Evolutionary conservation across 2,329 filamentous ascomycete genomes (phyloP).

Genomic region (Penicillium sp.): DNA sequence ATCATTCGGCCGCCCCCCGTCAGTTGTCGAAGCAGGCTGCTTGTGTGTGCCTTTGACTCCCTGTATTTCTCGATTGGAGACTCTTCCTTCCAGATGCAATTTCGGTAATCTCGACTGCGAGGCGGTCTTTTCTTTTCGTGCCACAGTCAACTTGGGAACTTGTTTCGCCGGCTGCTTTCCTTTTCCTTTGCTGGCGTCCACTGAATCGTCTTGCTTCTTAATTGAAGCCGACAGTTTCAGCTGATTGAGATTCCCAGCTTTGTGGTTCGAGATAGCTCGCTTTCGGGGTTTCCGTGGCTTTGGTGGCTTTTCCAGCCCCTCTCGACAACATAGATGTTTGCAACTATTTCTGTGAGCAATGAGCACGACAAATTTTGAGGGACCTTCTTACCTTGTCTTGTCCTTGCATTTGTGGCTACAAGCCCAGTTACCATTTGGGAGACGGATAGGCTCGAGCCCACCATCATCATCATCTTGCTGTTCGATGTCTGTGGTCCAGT

Average conservation of each 20-base stretch:
- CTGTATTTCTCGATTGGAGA: background rate
- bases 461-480: constrained; percentile 25
- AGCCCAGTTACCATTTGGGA: constrained; percentile 74
- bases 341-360: constrained; percentile 57
- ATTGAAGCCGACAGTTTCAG: constrained; percentile 39
- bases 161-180: background rate
- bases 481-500: constrained; percentile 18
- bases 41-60: constrained; percentile 7
- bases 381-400: constrained; percentile 50
- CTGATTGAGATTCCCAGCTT: constrained; percentile 37
- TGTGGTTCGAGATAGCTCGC: constrained; percentile 27
- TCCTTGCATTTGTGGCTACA: constrained; percentile 75
- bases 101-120: background rate
- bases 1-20: background rate
- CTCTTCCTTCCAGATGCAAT: background rate
- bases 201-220: constrained; percentile 25
- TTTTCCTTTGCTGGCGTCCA: constrained; percentile 19
- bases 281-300: constrained; percentile 60
- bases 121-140: background rate
- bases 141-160: background rate
- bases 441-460: constrained; percentile 54
- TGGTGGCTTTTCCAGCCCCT: constrained; percentile 71
- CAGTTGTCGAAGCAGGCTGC: background rate
- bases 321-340: constrained; percentile 74
- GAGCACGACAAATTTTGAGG: background rate